A percentile compares a stretch with the other conserved stretches of the same genome.
phyloP scores from a whole-genome alignment of 1,139 yeast species.

The Magnusiomyces clavatus region DNA sequence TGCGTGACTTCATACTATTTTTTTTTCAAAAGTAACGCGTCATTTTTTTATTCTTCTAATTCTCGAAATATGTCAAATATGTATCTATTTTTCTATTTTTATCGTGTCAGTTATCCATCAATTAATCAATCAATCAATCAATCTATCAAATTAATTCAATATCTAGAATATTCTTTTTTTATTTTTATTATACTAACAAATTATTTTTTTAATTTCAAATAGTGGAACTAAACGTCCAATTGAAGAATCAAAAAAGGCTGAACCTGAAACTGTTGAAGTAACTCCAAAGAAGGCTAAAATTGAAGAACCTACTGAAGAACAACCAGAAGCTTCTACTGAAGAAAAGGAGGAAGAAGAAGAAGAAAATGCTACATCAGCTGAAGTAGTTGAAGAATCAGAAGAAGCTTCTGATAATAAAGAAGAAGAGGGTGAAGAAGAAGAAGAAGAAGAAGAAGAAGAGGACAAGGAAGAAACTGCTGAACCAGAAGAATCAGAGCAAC shows the following conservation, averaged over 20 bases:
- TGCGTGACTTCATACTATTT: no score
- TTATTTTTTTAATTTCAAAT: background rate
- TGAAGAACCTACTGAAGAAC: background rate
- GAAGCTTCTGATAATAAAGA: background rate
- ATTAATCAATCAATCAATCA: background rate
- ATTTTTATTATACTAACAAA: background rate
- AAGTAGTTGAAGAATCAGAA: slow-evolving; percentile 1
- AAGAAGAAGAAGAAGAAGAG: background rate
- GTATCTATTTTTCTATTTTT: background rate
- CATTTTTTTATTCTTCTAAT: no score
- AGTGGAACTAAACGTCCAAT: slow-evolving; percentile 4
- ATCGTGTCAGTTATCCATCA: no score
- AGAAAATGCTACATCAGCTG: slow-evolving; percentile 3
- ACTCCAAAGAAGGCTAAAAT: background rate
- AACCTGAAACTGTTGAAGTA: background rate
- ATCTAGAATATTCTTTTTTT: background rate
- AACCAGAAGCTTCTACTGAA: background rate
- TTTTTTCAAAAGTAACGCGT: no score
- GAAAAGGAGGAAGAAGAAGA: background rate
- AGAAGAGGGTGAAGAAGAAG: background rate
- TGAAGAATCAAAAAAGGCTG: background rate
- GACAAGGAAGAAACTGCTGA: background rate
- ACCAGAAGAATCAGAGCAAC: background rate
- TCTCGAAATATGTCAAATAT: background rate
- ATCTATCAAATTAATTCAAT: background rate